Evolutionary conservation across 2,329 filamentous ascomycete genomes (phyloP).

Genomic region (Venturia pyrina): DNA sequence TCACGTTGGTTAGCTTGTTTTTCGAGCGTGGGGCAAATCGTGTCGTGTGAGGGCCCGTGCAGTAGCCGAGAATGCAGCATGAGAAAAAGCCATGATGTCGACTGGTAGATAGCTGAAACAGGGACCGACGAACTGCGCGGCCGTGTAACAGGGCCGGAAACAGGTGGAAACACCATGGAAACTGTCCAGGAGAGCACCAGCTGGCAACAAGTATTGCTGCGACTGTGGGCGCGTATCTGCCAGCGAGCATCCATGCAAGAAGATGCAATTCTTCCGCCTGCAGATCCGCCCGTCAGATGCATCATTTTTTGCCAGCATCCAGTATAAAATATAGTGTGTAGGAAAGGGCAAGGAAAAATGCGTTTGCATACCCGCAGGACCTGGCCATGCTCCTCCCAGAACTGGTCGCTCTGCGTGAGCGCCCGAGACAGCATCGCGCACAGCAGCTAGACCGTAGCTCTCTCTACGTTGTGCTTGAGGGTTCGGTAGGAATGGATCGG

Average conservation of each 20-base stretch:
- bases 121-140: background rate
- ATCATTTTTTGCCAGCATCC: background rate
- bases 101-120: background rate
- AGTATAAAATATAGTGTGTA: background rate
- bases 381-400: conserved; percentile 23
- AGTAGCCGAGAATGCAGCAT: background rate
- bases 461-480: conserved; percentile 28
- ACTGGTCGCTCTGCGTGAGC: conserved; percentile 21
- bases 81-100: background rate
- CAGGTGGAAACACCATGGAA: background rate
- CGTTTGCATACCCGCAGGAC: conserved; percentile 25
- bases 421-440: conserved; percentile 20
- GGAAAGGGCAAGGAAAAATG: background rate
- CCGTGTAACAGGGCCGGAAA: background rate
- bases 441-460: conserved; percentile 28
- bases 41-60: conserved; percentile 4
- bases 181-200: background rate
- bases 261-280: conserved; percentile 5
- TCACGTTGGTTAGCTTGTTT: conserved; percentile 2
- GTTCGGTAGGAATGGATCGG: conserved; percentile 37
- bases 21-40: conserved; percentile 5
- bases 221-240: background rate
- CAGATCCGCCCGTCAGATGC: background rate
- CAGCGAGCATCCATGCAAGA: background rate
- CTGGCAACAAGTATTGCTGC: background rate